Evolutionary conservation across 2,329 filamentous ascomycete species (phyloP).

Genomic region (Colletotrichum neosansevieriae): DNA sequence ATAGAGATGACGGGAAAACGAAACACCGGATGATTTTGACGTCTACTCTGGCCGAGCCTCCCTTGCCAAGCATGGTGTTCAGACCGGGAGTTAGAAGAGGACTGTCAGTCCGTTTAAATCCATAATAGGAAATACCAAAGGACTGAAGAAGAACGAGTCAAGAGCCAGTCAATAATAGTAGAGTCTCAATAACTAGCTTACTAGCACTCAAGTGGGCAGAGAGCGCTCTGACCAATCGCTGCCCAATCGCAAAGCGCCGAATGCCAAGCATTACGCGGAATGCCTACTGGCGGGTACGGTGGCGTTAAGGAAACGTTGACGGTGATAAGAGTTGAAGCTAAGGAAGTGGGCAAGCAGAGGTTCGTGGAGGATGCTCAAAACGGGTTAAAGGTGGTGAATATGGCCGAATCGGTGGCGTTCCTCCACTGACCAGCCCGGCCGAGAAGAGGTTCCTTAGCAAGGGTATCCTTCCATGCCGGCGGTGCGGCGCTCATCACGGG

Average conservation of each 20-base stretch:
- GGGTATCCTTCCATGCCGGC: constrained; percentile 22
- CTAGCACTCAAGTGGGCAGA: background rate
- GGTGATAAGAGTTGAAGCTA: constrained; percentile 25
- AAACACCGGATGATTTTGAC: background rate
- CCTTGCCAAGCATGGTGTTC: background rate
- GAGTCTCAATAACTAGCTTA: constrained; percentile 4
- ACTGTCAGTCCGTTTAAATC: background rate
- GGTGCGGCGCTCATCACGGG: background rate
- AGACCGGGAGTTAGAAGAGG: background rate
- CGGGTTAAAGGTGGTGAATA: constrained; percentile 3
- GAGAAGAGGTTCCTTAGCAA: constrained; percentile 23
- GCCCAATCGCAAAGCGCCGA: constrained; percentile 13
- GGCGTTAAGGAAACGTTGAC: constrained; percentile 19
- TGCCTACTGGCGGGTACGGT: background rate
- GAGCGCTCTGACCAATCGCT: background rate
- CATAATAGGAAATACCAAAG: background rate
- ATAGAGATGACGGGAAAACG: constrained; percentile 1
- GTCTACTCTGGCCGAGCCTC: background rate
- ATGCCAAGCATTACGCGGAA: constrained; percentile 17
- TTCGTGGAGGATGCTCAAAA: background rate
- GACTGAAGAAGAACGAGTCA: background rate
- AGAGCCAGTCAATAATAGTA: background rate
- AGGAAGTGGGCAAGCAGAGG: background rate
- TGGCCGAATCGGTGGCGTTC: constrained; percentile 22
- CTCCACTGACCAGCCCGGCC: constrained; percentile 16